These are phyloP conservation scores for Acidomyces sp. DNA, from an alignment of 495 filamentous ascomycete genomes.

Conservation along the genomic window DNA sequence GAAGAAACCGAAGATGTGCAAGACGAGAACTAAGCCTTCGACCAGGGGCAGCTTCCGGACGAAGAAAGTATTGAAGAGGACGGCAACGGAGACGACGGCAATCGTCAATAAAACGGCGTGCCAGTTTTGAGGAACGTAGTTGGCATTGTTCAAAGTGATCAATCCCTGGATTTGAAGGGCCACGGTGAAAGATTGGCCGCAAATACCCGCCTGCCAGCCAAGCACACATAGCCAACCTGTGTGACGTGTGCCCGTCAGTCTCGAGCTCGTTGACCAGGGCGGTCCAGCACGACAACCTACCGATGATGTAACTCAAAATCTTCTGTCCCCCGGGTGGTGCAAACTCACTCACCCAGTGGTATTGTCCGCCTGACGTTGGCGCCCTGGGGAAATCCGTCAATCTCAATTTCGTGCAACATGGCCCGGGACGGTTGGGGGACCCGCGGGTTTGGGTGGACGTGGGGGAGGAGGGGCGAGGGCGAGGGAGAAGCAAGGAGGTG, in stretches of 20 bases:
- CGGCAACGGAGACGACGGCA: slow-evolving; percentile 7
- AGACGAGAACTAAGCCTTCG: slow-evolving; percentile 12
- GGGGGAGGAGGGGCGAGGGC: no score
- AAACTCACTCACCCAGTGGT: slow-evolving; percentile 11
- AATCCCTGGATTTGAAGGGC: slow-evolving; percentile 8
- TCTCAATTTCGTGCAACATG: no score
- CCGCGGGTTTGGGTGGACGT: no score
- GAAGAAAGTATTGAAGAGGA: slow-evolving; percentile 12
- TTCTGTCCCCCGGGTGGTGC: slow-evolving; percentile 10
- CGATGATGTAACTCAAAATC: slow-evolving; percentile 13
- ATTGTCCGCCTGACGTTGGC: slow-evolving; percentile 19
- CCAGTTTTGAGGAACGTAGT: slow-evolving; percentile 11
- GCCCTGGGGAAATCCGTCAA: no score
- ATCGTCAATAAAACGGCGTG: slow-evolving; percentile 14
- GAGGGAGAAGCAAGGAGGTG: no score
- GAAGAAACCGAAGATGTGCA: slow-evolving; percentile 14
- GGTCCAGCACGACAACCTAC: no score
- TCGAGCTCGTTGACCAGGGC: no score
- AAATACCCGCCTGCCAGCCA: slow-evolving; percentile 12
- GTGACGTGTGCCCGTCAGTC: no score
- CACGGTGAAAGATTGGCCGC: slow-evolving; percentile 3
- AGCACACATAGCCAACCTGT: slow-evolving; percentile 10
- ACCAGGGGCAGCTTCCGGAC: slow-evolving; percentile 8
- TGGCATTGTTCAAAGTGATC: slow-evolving; percentile 11
- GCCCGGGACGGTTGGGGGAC: no score